These are phyloP conservation scores for Manihot esculenta DNA, from an alignment of 441 rosid species.

Conservation along the genomic window DNA sequence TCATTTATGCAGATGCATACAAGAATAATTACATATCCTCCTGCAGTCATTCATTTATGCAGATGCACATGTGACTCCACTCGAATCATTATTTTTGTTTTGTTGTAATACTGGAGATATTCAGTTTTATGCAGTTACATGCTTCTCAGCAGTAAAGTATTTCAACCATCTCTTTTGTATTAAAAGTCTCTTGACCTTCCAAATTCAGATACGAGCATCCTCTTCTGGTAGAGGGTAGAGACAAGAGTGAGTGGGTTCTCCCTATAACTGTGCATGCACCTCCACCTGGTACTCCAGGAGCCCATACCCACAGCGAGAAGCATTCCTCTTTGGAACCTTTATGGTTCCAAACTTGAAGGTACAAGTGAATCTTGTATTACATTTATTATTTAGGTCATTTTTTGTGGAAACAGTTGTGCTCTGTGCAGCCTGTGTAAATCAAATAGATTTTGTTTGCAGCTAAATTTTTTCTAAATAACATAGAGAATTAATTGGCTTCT, in stretches of 20 bases:
- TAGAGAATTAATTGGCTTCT: background rate
- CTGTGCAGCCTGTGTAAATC: background rate
- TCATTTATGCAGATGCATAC: background rate
- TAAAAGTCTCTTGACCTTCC: constrained; percentile 13
- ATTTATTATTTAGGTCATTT: background rate
- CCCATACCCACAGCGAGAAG: constrained; percentile 55
- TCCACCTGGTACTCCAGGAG: constrained; percentile 55
- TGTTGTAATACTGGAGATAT: background rate
- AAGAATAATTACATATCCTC: background rate
- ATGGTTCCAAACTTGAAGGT: constrained; percentile 61
- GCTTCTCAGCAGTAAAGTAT: background rate
- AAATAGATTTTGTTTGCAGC: background rate
- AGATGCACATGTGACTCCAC: background rate
- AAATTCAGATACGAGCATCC: constrained; percentile 86
- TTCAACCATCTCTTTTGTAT: background rate
- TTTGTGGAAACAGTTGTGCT: background rate
- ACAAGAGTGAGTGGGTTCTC: constrained; percentile 89
- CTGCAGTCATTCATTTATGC: background rate
- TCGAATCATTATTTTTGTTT: background rate
- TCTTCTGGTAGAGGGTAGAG: constrained; percentile 71
- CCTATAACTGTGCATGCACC: constrained; percentile 92
- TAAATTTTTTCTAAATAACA: no score
- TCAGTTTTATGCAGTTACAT: constrained; percentile 4
- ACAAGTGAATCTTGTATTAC: background rate
- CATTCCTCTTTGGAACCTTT: constrained; percentile 64